phyloP scores from a whole-genome alignment of 2,329 filamentous ascomycete genomes.

The Zalaria sp. region DNA sequence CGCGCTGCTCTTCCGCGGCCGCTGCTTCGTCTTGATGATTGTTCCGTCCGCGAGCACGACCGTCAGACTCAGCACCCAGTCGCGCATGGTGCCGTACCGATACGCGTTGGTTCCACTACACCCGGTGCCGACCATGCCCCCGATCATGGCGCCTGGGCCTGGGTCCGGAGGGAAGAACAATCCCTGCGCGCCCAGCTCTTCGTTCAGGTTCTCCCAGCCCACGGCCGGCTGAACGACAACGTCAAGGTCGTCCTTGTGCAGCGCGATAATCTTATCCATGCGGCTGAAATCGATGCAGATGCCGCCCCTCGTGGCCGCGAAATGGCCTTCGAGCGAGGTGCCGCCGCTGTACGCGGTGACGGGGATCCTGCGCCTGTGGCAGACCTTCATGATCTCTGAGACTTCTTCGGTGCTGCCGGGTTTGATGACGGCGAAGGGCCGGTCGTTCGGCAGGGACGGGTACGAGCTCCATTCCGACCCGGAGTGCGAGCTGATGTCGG shows the following conservation, averaged over 20 bases:
- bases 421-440: slow-evolving; percentile 53
- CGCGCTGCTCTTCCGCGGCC: slow-evolving; percentile 77
- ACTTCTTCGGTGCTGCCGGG: slow-evolving; percentile 71
- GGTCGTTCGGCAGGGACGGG: slow-evolving; percentile 24
- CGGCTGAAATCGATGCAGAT: slow-evolving; percentile 74
- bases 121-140: slow-evolving; percentile 70
- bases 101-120: slow-evolving; percentile 79
- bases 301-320: slow-evolving; percentile 66
- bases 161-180: slow-evolving; percentile 90
- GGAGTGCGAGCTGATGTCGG: slow-evolving; percentile 42
- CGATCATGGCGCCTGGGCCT: slow-evolving; percentile 83
- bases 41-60: slow-evolving; percentile 86
- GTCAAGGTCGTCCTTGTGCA: slow-evolving; percentile 58
- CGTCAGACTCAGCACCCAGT: slow-evolving; percentile 79
- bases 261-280: slow-evolving; percentile 66
- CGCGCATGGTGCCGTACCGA: slow-evolving; percentile 86
- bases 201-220: slow-evolving; percentile 77
- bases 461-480: slow-evolving; percentile 52
- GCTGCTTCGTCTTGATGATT: slow-evolving; percentile 74
- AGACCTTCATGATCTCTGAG: slow-evolving; percentile 76
- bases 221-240: slow-evolving; percentile 51
- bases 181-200: slow-evolving; percentile 53
- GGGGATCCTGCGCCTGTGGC: slow-evolving; percentile 65
- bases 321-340: slow-evolving; percentile 82
- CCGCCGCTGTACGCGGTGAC: slow-evolving; percentile 80